Conservation (phyloP, 306 rosid genomes). For the Begonia masoniana region DNA sequence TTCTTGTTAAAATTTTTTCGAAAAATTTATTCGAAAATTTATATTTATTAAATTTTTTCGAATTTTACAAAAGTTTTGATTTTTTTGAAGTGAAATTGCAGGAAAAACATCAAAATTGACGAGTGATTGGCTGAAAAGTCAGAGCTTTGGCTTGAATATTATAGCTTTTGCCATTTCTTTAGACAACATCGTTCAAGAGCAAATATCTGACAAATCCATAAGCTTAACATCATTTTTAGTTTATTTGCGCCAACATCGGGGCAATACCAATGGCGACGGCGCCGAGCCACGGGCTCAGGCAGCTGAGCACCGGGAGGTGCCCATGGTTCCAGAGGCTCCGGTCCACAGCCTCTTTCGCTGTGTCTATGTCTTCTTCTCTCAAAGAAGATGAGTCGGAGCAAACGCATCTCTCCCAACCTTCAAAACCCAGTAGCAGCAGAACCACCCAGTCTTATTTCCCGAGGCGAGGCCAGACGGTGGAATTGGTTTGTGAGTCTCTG, state of each 20-base stretch:
- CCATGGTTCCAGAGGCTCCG: conserved; percentile 34
- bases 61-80: too few relatives aligned
- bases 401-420: conserved; percentile 10
- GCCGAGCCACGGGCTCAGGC: conserved; percentile 52
- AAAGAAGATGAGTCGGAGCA: conserved; percentile 31
- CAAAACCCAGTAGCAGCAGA: conserved; percentile 2
- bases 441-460: conserved; percentile 46
- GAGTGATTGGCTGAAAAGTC: too few relatives aligned
- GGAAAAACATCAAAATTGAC: too few relatives aligned
- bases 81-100: too few relatives aligned
- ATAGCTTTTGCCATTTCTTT: too few relatives aligned
- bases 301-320: conserved; percentile 16
- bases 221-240: not conserved
- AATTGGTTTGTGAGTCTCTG: conserved; percentile 68
- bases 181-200: too few relatives aligned
- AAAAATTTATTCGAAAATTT: too few relatives aligned
- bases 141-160: too few relatives aligned
- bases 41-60: too few relatives aligned
- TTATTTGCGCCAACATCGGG: not conserved
- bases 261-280: conserved; percentile 28
- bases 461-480: conserved; percentile 77
- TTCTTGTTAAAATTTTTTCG: too few relatives aligned
- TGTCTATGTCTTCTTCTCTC: conserved; percentile 20
- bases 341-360: conserved; percentile 17
- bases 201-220: too few relatives aligned